These are phyloP conservation scores for Cylindrodendrum hubeiense DNA, from an alignment of 2,329 filamentous ascomycete species.

Conservation along the genomic window DNA sequence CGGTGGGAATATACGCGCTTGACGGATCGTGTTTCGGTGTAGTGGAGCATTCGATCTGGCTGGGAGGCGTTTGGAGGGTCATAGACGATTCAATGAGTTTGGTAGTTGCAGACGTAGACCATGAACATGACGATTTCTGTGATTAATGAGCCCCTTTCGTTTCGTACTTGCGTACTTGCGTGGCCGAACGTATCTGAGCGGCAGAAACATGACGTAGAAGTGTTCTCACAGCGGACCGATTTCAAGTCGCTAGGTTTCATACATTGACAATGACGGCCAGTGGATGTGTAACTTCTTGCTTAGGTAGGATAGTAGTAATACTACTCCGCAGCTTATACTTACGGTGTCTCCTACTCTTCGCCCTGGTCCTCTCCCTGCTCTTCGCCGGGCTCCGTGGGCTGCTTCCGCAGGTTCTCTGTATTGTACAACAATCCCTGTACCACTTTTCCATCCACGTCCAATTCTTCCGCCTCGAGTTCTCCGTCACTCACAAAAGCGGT, in stretches of 20 bases:
- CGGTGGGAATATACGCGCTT: constrained; percentile 32
- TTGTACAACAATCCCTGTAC: constrained; percentile 59
- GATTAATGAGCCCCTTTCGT: constrained; percentile 12
- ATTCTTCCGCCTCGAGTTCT: constrained; percentile 44
- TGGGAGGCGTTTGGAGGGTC: constrained; percentile 53
- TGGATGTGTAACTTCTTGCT: neutral
- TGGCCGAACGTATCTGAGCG: neutral
- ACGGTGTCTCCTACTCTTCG: constrained; percentile 26
- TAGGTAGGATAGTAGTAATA: neutral
- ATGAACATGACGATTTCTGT: constrained; percentile 48
- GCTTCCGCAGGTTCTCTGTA: constrained; percentile 62
- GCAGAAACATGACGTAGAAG: neutral
- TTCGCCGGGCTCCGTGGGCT: constrained; percentile 43
- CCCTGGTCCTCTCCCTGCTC: constrained; percentile 37
- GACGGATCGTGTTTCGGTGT: constrained; percentile 38
- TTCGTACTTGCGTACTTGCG: neutral
- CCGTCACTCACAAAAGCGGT: constrained; percentile 43
- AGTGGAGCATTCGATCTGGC: constrained; percentile 49
- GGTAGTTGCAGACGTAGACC: constrained; percentile 48
- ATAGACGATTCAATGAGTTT: constrained; percentile 56
- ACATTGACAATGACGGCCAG: neutral
- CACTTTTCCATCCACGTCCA: constrained; percentile 53
- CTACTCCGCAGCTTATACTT: constrained; percentile 23
- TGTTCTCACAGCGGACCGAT: neutral
- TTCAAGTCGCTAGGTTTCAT: neutral